These are phyloP conservation scores for Saccharomyces pastorianus DNA, from an alignment of 1,139 yeast genomes.

Conservation along the genomic window DNA sequence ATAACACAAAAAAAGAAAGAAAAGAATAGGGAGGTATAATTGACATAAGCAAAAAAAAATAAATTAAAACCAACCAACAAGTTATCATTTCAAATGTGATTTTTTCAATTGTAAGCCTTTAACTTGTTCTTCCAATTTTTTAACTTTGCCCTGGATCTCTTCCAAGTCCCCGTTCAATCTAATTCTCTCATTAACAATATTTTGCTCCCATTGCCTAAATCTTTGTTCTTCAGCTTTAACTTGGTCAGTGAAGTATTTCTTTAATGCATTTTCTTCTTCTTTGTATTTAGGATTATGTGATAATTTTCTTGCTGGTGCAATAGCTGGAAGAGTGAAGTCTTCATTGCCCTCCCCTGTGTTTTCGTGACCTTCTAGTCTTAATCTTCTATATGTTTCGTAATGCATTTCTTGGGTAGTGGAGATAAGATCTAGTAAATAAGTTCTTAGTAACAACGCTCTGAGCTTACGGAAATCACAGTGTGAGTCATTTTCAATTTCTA, in stretches of 20 bases:
- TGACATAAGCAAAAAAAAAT: neutral
- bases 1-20: too few relatives aligned
- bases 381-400: conserved; percentile 78
- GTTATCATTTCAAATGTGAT: neutral
- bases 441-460: conserved; percentile 79
- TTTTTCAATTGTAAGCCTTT: conserved; percentile 54
- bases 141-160: conserved; percentile 69
- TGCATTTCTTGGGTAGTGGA: conserved; percentile 86
- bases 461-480: conserved; percentile 94
- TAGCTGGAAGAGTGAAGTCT: conserved; percentile 18
- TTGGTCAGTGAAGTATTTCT: conserved; percentile 95
- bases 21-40: neutral
- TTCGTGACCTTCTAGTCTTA: conserved; percentile 59
- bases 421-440: conserved; percentile 86
- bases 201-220: conserved; percentile 97
- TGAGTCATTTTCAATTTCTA: conserved; percentile 90
- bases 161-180: conserved; percentile 90
- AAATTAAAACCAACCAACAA: neutral
- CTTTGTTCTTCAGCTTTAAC: conserved; percentile 95
- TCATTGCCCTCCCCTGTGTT: conserved; percentile 26
- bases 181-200: conserved; percentile 88
- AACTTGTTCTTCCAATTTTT: conserved; percentile 64
- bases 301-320: conserved; percentile 35
- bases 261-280: conserved; percentile 91
- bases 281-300: conserved; percentile 82